These are phyloP conservation scores for Chlorella sp. DNA, from an alignment of 139 green algal species.

Conservation along the genomic window DNA sequence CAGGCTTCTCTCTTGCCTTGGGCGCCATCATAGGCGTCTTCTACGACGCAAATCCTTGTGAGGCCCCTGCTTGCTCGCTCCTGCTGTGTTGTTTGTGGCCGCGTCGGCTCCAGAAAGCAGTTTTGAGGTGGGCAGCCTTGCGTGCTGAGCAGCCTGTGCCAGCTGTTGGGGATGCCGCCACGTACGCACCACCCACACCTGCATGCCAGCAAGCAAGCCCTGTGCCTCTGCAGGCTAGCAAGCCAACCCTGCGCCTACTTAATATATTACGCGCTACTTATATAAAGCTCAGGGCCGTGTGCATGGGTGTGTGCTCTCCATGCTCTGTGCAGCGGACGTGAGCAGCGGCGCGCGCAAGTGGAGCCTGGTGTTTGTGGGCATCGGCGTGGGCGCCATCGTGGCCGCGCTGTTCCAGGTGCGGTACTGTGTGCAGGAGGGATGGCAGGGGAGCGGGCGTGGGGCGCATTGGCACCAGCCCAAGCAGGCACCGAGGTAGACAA, in stretches of 20 bases:
- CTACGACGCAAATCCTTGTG: neutral
- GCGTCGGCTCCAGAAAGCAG: neutral
- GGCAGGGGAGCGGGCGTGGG: too few species aligned
- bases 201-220: too few species aligned
- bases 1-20: constrained; percentile 67
- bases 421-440: neutral
- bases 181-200: too few species aligned
- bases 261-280: too few species aligned
- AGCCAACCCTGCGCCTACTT: too few species aligned
- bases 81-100: neutral
- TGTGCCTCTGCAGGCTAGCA: too few species aligned
- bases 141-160: too few species aligned
- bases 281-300: too few species aligned
- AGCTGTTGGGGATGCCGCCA: too few species aligned
- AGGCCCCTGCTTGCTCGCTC: too few species aligned
- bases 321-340: constrained; percentile 30
- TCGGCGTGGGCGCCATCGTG: constrained; percentile 60
- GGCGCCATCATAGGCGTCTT: constrained; percentile 57
- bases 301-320: too few species aligned
- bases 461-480: neutral
- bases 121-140: too few species aligned
- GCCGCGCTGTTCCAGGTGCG: constrained; percentile 41
- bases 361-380: constrained; percentile 69
- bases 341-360: constrained; percentile 52
- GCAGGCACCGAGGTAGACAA: neutral